These are phyloP conservation scores for Huntiella savannae DNA, from an alignment of 2,329 filamentous ascomycete species.

Conservation along the genomic window DNA sequence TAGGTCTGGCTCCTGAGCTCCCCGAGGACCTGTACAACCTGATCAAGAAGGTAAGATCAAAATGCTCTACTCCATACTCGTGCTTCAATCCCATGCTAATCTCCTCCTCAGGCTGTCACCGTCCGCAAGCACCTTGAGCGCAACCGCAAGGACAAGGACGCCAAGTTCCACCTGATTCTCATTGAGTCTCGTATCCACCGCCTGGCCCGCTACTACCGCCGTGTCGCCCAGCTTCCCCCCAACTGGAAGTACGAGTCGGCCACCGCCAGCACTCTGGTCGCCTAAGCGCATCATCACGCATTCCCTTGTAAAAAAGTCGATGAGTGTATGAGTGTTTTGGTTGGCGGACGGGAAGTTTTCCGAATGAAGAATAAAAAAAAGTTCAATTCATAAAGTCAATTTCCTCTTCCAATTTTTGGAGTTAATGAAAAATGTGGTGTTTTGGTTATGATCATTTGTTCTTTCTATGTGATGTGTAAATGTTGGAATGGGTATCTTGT, in stretches of 20 bases:
- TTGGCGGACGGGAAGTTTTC: constrained; percentile 7
- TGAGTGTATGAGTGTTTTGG: constrained; percentile 8
- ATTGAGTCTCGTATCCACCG: constrained; percentile 99
- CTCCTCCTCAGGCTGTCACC: constrained; percentile 54
- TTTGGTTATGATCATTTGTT: neutral
- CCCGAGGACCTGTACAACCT: constrained; percentile 99
- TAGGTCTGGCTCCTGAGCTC: constrained; percentile 95
- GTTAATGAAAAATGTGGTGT: neutral
- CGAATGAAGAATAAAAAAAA: constrained; percentile 11
- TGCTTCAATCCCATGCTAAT: neutral
- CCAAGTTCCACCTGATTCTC: constrained; percentile 99
- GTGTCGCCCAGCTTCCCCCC: constrained; percentile 63
- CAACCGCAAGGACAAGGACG: constrained; percentile 99
- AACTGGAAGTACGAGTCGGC: constrained; percentile 99
- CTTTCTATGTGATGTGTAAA: neutral
- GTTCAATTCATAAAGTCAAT: constrained; percentile 7
- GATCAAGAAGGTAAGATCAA: constrained; percentile 80
- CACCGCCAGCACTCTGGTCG: constrained; percentile 84
- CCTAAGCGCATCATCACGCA: constrained; percentile 35
- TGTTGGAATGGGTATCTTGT: neutral
- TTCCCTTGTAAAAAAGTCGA: constrained; percentile 6
- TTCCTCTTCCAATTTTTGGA: constrained; percentile 4
- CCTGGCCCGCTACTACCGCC: constrained; percentile 99
- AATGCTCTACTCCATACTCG: neutral
- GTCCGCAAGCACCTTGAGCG: constrained; percentile 99